Evolutionary conservation across 1,284 basidiomycete genomes (phyloP).

Genomic region (Leccinum pachyderme): DNA sequence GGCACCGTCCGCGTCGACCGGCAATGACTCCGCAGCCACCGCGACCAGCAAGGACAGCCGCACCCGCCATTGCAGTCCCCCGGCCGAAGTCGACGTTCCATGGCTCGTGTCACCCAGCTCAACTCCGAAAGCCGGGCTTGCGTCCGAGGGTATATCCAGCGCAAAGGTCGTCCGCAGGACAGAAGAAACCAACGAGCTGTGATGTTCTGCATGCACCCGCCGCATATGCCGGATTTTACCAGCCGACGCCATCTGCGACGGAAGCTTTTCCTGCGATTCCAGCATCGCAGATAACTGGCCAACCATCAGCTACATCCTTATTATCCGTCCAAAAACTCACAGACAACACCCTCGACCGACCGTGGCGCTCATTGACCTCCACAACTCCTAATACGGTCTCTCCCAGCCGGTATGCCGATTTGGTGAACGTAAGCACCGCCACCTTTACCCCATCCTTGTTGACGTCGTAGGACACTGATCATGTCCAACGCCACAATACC

Average conservation of each 20-base stretch:
- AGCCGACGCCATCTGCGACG: constrained; percentile 48
- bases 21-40: constrained; percentile 48
- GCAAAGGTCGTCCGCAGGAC: constrained; percentile 77
- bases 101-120: constrained; percentile 36
- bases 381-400: constrained; percentile 88
- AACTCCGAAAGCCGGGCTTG: constrained; percentile 77
- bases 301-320: background rate
- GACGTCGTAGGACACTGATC: constrained; percentile 85
- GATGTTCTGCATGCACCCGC: constrained; percentile 80
- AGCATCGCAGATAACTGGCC: constrained; percentile 77
- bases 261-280: constrained; percentile 82
- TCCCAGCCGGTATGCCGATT: constrained; percentile 84
- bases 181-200: constrained; percentile 69
- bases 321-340: constrained; percentile 39
- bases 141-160: constrained; percentile 87
- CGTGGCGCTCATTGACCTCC: constrained; percentile 70
- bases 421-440: constrained; percentile 87
- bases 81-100: constrained; percentile 29
- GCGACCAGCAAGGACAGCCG: constrained; percentile 79
- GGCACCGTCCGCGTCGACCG: constrained; percentile 48
- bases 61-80: constrained; percentile 87
- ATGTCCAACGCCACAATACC: background rate
- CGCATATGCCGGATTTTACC: constrained; percentile 48
- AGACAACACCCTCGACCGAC: constrained; percentile 68
- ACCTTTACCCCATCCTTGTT: constrained; percentile 86